Base-by-base conservation (phyloP, 1,284 basidiomycete genomes). In the Flammula alnicola region DNA sequence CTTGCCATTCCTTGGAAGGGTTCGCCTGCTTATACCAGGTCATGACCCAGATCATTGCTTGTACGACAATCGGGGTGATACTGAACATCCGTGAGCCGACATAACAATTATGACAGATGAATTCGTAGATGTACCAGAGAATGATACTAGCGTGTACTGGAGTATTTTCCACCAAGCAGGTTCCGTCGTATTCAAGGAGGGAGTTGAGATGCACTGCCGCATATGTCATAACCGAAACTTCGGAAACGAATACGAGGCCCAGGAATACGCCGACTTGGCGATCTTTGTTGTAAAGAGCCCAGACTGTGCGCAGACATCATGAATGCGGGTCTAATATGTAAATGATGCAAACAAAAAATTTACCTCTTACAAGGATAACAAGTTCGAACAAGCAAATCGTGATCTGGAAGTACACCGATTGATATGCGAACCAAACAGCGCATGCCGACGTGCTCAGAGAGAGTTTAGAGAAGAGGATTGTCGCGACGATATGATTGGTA, bases 21-120 rank as follows among this genome's bases (percentile, higher is more conserved):
- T 22, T 25, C 23, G 32, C 33, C 16, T 43, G 42, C 29, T 49
- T 53, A 32, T 49, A 53, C 47, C 42, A 49, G 9, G 47, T 53
- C 51, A 53, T 49, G 7, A 37, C 37, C 51, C 46, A 53, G 22
- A 53, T 49, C n/a, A 53, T 35, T 3, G 38, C 31, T 35, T 53
- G 42, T 35, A 44, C 42, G 19, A 49, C 27, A 19, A 53, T 25
- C 6, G 51, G 47, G 17, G 42, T 27, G 19, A 53, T 29, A 16
- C 51, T 53, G 16, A 5, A 22, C 3, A 17, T 35, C 4, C 5
- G 30, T 10, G 14, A 7, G 17, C 6, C n/a, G n/a, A 30, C 9
- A 19, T 37, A 10, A 29, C 16, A 5, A 14, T 20, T 6, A 9
- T 37, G 17, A 25, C 9, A 27, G 7, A 6, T 8, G 11, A 23